Conservation (phyloP, 2,329 filamentous ascomycete species). For the Anisogramma anomala region DNA sequence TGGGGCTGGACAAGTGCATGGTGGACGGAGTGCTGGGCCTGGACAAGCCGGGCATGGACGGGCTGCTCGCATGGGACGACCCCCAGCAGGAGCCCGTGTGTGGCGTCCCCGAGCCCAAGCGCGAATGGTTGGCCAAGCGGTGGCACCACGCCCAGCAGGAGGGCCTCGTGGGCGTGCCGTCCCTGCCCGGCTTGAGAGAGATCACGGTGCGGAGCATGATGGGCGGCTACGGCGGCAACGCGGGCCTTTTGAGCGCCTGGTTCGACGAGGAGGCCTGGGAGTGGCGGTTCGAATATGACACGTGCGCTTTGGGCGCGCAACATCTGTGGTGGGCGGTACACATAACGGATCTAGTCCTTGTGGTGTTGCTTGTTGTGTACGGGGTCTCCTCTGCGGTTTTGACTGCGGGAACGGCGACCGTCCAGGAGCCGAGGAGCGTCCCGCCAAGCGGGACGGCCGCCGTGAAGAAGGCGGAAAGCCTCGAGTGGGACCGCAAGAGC, state of each 20-base stretch:
- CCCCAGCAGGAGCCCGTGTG: too few species aligned
- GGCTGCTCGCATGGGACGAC: too few species aligned
- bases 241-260: slow-evolving; percentile 79
- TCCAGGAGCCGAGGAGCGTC: too few species aligned
- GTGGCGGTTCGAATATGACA: slow-evolving; percentile 73
- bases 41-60: too few species aligned
- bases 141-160: slow-evolving; percentile 35
- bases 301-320: slow-evolving; percentile 71
- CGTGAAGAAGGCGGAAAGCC: too few species aligned
- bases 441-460: too few species aligned
- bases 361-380: slow-evolving; percentile 23
- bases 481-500: too few species aligned
- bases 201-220: slow-evolving; percentile 97
- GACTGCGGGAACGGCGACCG: too few species aligned
- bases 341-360: slow-evolving; percentile 49
- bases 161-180: slow-evolving; percentile 30
- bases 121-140: slow-evolving; percentile 37
- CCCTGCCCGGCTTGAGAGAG: slow-evolving; percentile 61
- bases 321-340: slow-evolving; percentile 93
- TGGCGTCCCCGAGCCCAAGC: too few species aligned
- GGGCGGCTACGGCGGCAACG: slow-evolving; percentile 89
- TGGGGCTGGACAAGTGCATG: neutral
- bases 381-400: slow-evolving; percentile 11
- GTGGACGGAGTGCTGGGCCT: too few species aligned
- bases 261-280: slow-evolving; percentile 61